Base-by-base conservation (phyloP, 495 filamentous ascomycete genomes). In the Penicillium turbatum region DNA sequence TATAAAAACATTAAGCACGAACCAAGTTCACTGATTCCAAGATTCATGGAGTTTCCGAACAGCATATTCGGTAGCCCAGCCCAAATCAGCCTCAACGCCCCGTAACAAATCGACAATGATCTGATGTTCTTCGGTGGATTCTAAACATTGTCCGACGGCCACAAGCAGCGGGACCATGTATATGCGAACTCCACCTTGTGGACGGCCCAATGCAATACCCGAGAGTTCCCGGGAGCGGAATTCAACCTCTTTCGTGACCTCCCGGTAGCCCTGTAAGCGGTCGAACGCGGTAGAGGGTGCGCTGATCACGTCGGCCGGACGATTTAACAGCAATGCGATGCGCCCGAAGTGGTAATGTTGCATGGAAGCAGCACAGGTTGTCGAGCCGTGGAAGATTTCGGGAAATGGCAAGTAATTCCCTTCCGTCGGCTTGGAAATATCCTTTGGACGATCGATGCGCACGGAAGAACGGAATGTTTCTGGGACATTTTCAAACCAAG, bases 291-390 rank as follows among this genome's bases (percentile, higher is more conserved):
- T 73, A 31, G 67, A 72, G 0, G 67, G 72, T 0, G 62, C 69
- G 12, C 62, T 66, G 35, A 72, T 50, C 2, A 56, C 60, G 40
- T 76, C 71, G 9, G 64, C 47, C 0, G 73, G 73, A 10, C 67
- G 60, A 19, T 77, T 75, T 7, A 77, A 59, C 1, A 69, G 50
- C 0, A 77, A 54, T 3, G 70, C 70, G 12, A 76, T 63, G 0
- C 72, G 65, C 1, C 65, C 73, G 31, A 75, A 76, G 40, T 76
- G 68, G 48, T 72, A 75, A 31, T 74, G 71, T 32, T 73, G 71
- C 63, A 74, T 72, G 2, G 72, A 48, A 17, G 65, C 59, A 12
- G 72, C 72, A 42, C 68, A 73, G 11, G 68, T 62, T 0, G 72
- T 55, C 8, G 64, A 51, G 26, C 65, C 57, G 44, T 68, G 71